Conservation (phyloP, 768 basidiomycete genomes). For the Hygrophorus pudorinus region DNA sequence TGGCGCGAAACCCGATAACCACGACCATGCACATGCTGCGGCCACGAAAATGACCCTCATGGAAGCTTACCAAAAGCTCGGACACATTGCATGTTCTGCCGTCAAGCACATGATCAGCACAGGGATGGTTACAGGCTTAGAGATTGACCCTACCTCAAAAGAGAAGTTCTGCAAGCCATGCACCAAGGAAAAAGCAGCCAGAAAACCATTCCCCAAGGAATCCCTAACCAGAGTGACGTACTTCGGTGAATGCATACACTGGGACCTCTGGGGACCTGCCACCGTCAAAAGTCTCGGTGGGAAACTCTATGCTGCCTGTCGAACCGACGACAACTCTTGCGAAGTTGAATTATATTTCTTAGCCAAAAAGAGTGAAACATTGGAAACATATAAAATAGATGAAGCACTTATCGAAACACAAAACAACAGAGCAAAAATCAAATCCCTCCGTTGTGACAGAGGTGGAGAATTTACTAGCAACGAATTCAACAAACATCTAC, state of each 20-base stretch:
- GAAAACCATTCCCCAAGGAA: slow-evolving; percentile 2
- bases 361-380: no score
- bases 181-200: background rate
- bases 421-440: no score
- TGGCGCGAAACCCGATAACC: no score
- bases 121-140: no score
- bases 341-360: slow-evolving; percentile 17
- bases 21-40: no score
- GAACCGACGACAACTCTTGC: slow-evolving; percentile 18
- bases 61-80: slow-evolving; percentile 19
- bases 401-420: slow-evolving; percentile 16
- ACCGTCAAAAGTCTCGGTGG: no score
- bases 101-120: slow-evolving; percentile 12
- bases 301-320: background rate
- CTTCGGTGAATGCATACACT: background rate
- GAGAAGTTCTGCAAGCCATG: slow-evolving; percentile 5
- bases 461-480: no score
- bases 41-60: no score
- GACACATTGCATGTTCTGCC: slow-evolving; percentile 16
- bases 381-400: slow-evolving; percentile 14
- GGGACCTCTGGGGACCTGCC: no score
- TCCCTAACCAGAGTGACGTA: slow-evolving; percentile 6
- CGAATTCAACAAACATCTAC: slow-evolving; percentile 11
- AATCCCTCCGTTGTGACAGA: no score
- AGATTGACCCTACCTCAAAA: no score